phyloP scores from a whole-genome alignment of 2,329 filamentous ascomycete genomes.

The Talaromyces sp. region DNA sequence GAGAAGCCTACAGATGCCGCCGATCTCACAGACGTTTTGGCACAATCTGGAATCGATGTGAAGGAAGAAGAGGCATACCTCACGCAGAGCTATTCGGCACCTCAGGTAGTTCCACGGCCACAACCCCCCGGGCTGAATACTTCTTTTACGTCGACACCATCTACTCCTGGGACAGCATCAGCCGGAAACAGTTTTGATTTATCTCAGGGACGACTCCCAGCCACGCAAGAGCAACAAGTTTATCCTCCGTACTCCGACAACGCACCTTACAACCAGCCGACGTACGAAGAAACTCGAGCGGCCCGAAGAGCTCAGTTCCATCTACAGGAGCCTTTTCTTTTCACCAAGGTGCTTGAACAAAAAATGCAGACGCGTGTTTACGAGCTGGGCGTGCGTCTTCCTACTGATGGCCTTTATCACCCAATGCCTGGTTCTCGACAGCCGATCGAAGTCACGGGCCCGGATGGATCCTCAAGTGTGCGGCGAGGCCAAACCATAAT shows the following conservation, averaged over 20 bases:
- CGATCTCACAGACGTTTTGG: slow-evolving; percentile 77
- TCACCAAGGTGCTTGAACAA: slow-evolving; percentile 54
- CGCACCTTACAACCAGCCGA: slow-evolving; percentile 60
- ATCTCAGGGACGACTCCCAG: slow-evolving; percentile 49
- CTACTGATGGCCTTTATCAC: slow-evolving; percentile 52
- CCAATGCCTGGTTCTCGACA: slow-evolving; percentile 38
- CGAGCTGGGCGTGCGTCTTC: slow-evolving; percentile 55
- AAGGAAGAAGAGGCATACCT: slow-evolving; percentile 80
- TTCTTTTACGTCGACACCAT: slow-evolving; percentile 36
- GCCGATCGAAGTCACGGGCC: slow-evolving; percentile 48
- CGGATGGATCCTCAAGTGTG: slow-evolving; percentile 58
- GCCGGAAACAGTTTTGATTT: slow-evolving; percentile 46
- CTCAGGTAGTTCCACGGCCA: slow-evolving; percentile 28
- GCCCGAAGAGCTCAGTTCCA: slow-evolving; percentile 62
- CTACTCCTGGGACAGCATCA: slow-evolving; percentile 37
- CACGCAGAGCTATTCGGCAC: slow-evolving; percentile 48
- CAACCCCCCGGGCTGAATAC: slow-evolving; percentile 46
- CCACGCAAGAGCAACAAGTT: slow-evolving; percentile 55
- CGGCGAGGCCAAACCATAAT: slow-evolving; percentile 67
- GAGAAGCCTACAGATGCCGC: slow-evolving; percentile 52
- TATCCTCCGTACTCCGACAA: slow-evolving; percentile 40
- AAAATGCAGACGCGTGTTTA: slow-evolving; percentile 54
- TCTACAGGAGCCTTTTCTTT: slow-evolving; percentile 67
- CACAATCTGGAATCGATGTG: slow-evolving; percentile 80
- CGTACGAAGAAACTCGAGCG: slow-evolving; percentile 58